Conservation (phyloP, 2,329 filamentous ascomycete species). For the Dactylellina haptotyla region DNA sequence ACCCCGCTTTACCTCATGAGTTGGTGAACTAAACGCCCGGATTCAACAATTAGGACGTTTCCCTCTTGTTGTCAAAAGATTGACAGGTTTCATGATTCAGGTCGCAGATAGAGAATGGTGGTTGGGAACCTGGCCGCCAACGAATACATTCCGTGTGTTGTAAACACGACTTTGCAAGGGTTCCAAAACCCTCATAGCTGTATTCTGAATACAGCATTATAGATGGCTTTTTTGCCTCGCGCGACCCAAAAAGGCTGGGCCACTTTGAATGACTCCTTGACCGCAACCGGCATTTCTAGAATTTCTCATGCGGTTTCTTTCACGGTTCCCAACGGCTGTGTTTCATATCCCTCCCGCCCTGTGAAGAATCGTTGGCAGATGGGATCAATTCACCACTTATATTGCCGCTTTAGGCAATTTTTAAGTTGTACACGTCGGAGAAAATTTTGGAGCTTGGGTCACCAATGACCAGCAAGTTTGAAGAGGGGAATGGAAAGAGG, state of each 20-base stretch:
- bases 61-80: constrained; percentile 1
- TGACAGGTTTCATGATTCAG: constrained; percentile 28
- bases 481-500: constrained; percentile 12
- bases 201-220: neutral
- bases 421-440: constrained; percentile 41
- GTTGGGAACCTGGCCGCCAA: constrained; percentile 46
- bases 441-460: neutral
- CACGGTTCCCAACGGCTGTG: constrained; percentile 36
- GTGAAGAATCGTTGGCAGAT: neutral
- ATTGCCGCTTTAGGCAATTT: constrained; percentile 28
- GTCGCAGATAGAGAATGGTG: constrained; percentile 30
- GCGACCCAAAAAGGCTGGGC: constrained; percentile 9
- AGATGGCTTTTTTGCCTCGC: neutral
- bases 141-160: constrained; percentile 54
- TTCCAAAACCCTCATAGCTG: constrained; percentile 19
- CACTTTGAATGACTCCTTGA: constrained; percentile 35
- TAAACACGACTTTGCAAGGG: constrained; percentile 14
- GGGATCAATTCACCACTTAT: constrained; percentile 31
- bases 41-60: neutral
- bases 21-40: neutral
- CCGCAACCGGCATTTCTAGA: constrained; percentile 23
- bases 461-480: neutral
- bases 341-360: constrained; percentile 1
- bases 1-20: constrained; percentile 19
- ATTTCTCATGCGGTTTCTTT: constrained; percentile 2